phyloP scores from a whole-genome alignment of 1,284 basidiomycete genomes.

The Agaricales sp. region DNA sequence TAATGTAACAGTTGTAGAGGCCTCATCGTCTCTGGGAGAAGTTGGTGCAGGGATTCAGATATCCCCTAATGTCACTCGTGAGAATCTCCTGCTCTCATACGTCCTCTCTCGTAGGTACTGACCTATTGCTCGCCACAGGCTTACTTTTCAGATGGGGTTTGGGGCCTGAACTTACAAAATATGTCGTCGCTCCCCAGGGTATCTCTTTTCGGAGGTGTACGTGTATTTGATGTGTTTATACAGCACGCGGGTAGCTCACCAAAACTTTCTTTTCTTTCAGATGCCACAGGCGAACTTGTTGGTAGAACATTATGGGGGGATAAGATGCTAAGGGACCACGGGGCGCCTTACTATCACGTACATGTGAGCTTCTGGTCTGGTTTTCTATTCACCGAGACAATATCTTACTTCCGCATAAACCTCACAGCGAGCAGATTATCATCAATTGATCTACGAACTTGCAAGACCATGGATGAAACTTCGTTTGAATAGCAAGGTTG shows the following conservation, averaged over 20 bases:
- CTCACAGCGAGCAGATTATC: neutral
- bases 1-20: slow-evolving; percentile 33
- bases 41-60: slow-evolving; percentile 44
- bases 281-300: neutral
- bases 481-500: slow-evolving; percentile 24
- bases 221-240: slow-evolving; percentile 23
- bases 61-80: slow-evolving; percentile 23
- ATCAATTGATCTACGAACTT: slow-evolving; percentile 24
- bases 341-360: slow-evolving; percentile 37
- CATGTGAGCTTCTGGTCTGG: slow-evolving; percentile 38
- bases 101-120: neutral
- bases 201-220: slow-evolving; percentile 16
- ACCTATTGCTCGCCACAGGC: neutral
- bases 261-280: neutral
- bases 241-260: too few species aligned
- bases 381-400: too few species aligned
- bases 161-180: neutral
- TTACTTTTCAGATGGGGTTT: slow-evolving; percentile 1
- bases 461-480: slow-evolving; percentile 23
- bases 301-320: neutral
- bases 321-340: slow-evolving; percentile 24
- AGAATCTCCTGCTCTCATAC: neutral
- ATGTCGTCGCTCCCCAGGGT: neutral
- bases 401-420: too few species aligned
- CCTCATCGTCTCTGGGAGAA: slow-evolving; percentile 30